phyloP scores from a whole-genome alignment of 805 yeast genomes.

The Blastobotrys terrestris region DNA sequence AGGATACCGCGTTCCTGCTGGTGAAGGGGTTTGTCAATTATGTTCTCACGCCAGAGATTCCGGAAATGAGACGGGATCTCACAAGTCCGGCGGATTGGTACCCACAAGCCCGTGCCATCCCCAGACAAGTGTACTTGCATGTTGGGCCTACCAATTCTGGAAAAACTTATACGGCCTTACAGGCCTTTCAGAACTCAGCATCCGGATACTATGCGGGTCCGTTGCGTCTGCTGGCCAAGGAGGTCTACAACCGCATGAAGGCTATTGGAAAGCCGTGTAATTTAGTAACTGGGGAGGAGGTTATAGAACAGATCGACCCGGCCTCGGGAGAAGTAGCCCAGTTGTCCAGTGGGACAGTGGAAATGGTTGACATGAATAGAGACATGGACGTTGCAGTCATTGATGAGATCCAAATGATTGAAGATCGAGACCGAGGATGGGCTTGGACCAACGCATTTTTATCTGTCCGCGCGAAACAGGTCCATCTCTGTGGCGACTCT shows the following conservation, averaged over 20 bases:
- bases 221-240: constrained; percentile 80
- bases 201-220: constrained; percentile 96
- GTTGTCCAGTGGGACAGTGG: constrained; percentile 83
- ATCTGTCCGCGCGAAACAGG: constrained; percentile 78
- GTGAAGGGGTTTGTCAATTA: neutral
- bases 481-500: constrained; percentile 92
- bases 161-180: constrained; percentile 78
- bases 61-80: constrained; percentile 32
- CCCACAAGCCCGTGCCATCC: constrained; percentile 76
- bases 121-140: constrained; percentile 79
- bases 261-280: constrained; percentile 65
- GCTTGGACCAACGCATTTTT: constrained; percentile 92
- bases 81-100: constrained; percentile 70
- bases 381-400: constrained; percentile 81
- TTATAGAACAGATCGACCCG: constrained; percentile 61
- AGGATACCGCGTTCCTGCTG: neutral
- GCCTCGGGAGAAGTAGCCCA: constrained; percentile 59
- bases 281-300: constrained; percentile 92
- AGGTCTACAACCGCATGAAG: constrained; percentile 77
- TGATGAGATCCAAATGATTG: constrained; percentile 95
- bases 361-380: constrained; percentile 71
- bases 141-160: constrained; percentile 98
- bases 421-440: constrained; percentile 72
- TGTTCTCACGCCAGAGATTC: neutral
- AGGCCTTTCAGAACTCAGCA: constrained; percentile 54